phyloP scores from a whole-genome alignment of 2,329 filamentous ascomycete species.

The Sporothrix brunneoviolacea region DNA sequence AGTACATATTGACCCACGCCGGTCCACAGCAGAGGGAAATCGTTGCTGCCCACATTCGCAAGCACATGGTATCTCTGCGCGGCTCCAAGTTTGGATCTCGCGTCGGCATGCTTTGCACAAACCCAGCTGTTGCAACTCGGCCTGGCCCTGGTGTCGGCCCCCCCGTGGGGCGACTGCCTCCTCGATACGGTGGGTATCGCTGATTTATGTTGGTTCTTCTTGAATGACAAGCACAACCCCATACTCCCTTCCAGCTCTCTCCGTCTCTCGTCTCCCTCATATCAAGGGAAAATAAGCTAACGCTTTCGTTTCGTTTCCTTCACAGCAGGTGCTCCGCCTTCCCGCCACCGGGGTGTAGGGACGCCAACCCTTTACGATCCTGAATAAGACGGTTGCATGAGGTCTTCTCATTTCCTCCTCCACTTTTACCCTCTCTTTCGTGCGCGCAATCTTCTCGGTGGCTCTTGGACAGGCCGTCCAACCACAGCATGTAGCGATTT shows the following conservation, averaged over 20 bases:
- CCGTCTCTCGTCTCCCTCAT: background rate
- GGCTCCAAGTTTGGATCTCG: conserved; percentile 98
- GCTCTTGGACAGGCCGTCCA: conserved; percentile 23
- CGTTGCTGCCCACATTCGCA: conserved; percentile 88
- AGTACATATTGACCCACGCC: conserved; percentile 91
- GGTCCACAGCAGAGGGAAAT: conserved; percentile 83
- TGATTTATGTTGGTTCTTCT: conserved; percentile 26
- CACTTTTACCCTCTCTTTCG: conserved; percentile 5
- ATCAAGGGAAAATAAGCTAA: background rate
- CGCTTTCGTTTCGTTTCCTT: background rate
- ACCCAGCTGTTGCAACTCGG: conserved; percentile 81
- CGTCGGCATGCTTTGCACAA: conserved; percentile 98
- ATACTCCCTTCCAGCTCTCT: too few relatives aligned
- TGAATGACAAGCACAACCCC: too few relatives aligned
- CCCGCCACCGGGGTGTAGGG: conserved; percentile 11
- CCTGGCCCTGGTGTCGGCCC: conserved; percentile 76
- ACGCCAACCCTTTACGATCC: conserved; percentile 5
- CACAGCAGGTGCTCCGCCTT: conserved; percentile 5
- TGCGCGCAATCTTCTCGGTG: conserved; percentile 20
- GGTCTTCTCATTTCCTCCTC: background rate
- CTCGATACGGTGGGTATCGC: conserved; percentile 55
- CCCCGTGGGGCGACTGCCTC: conserved; percentile 53
- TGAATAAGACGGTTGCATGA: background rate
- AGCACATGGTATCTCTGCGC: conserved; percentile 98
- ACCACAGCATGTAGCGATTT: conserved; percentile 27